Evolutionary conservation across 1,139 yeast genomes (phyloP).

Genomic region (Insectozyma bohioensis): DNA sequence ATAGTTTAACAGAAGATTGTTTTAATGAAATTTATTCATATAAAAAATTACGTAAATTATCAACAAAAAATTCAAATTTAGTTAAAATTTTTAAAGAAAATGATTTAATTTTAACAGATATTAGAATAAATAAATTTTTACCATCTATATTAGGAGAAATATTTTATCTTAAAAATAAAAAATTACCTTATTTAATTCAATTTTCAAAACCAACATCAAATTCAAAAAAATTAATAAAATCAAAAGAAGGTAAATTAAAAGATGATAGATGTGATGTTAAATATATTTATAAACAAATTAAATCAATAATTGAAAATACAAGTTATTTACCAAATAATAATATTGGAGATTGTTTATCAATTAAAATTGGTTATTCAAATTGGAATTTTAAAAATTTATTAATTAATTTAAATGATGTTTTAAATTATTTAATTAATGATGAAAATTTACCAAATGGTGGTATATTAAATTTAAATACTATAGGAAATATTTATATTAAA

Average conservation of each 20-base stretch:
- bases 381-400: slow-evolving; percentile 45
- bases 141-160: slow-evolving; percentile 56
- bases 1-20: slow-evolving; percentile 54
- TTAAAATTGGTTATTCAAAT: slow-evolving; percentile 54
- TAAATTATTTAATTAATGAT: slow-evolving; percentile 49
- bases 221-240: slow-evolving; percentile 35
- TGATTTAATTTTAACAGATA: slow-evolving; percentile 67
- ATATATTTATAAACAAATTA: slow-evolving; percentile 60
- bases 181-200: slow-evolving; percentile 64
- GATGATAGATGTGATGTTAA: slow-evolving; percentile 61
- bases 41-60: slow-evolving; percentile 51
- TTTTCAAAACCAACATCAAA: slow-evolving; percentile 51
- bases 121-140: slow-evolving; percentile 57
- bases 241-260: slow-evolving; percentile 41
- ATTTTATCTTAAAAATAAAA: slow-evolving; percentile 58
- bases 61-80: slow-evolving; percentile 43
- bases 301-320: slow-evolving; percentile 60
- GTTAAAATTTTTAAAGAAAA: slow-evolving; percentile 52
- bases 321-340: slow-evolving; percentile 58
- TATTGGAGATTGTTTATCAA: slow-evolving; percentile 45
- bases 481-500: slow-evolving; percentile 56
- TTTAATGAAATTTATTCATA: slow-evolving; percentile 60
- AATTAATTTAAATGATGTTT: slow-evolving; percentile 55
- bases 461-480: slow-evolving; percentile 39
- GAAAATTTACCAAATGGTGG: slow-evolving; percentile 61